These are phyloP conservation scores for Cryptosporidium viatorum DNA, from an alignment of 169 alveolate genomes.

Conservation along the genomic window DNA sequence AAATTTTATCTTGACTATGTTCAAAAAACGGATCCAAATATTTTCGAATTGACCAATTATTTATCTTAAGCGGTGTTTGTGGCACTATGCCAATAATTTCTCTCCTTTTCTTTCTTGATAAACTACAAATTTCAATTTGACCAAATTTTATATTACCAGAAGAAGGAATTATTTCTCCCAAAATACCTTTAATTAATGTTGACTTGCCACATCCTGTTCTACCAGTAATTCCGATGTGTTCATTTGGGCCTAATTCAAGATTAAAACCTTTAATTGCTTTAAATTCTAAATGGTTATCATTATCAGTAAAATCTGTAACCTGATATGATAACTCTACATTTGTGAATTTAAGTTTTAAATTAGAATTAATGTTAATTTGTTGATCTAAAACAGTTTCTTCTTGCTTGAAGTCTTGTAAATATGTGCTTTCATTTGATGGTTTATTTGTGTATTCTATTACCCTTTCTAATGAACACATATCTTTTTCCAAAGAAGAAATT, in stretches of 20 bases:
- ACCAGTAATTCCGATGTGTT: slow-evolving; percentile 56
- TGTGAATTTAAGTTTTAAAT: neutral
- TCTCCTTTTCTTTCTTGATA: slow-evolving; percentile 9
- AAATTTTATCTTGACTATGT: neutral
- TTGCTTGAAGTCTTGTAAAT: neutral
- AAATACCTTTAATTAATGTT: slow-evolving; percentile 19
- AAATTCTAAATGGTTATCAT: neutral
- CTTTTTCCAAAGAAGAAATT: slow-evolving; percentile 44
- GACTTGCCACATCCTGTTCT: slow-evolving; percentile 71
- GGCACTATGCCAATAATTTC: slow-evolving; percentile 29
- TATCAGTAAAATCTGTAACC: neutral
- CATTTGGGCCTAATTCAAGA: neutral
- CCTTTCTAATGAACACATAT: slow-evolving; percentile 67
- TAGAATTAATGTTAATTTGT: neutral
- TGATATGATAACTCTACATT: slow-evolving; percentile 17
- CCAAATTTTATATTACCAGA: slow-evolving; percentile 3
- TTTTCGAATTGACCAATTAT: slow-evolving; percentile 42
- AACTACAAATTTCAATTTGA: slow-evolving; percentile 6
- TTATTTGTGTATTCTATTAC: slow-evolving; percentile 32
- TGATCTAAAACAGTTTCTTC: neutral
- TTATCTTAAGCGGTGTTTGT: slow-evolving; percentile 11
- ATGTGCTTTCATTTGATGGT: neutral
- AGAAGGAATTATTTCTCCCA: slow-evolving; percentile 10
- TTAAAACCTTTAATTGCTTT: slow-evolving; percentile 9
- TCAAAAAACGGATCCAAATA: slow-evolving; percentile 31